Base-by-base conservation (phyloP, 2,329 filamentous ascomycete species). In the Simplicillium aogashimaense region DNA sequence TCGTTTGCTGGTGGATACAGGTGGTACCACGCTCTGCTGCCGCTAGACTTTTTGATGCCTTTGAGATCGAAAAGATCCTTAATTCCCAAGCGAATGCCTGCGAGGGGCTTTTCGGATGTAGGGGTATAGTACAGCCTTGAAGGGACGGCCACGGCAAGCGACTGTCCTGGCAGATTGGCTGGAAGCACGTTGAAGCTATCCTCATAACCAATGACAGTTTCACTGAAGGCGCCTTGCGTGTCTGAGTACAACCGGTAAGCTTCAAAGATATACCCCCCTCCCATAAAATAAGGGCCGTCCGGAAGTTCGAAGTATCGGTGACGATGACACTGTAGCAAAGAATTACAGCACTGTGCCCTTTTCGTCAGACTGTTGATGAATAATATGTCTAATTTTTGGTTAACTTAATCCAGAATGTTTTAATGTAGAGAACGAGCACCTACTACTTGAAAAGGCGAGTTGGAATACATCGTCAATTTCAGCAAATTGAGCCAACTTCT, bases 41-140 rank as follows among this genome's bases (percentile, higher is more conserved):
- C 74, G 39, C 67, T 66, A 12, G 64, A 63, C 0, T 69, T 77
- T 29, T 65, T 65, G 3, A 78, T 48, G 1, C 76, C 77, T n/a
- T 35, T 38, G 20, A 82, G 51, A 42, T 79, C 65, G 45, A 66
- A 73, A 37, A 77, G 74, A 46, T 81, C 77, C 48, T 81, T 81
- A 41, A 81, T 61, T 1, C 66, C 74, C 1, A 81, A 50, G 8
- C 77, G 64, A 7, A 74, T 61, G 10, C 76, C 75, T 7, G 72
- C 69, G 0, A 80, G 58, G 1, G 75, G 74, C 47, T 72, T 66
- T 15, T 64, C 58, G 0, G 50, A 47, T 1, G 68, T 71, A 35
- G 59, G 64, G 3, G 60, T 64, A 52, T 61, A 74, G 55, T 78
- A 78, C 0, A 80, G 58, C 4, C 76, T 66, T 4, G 74, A 79